Base-by-base conservation (phyloP, 2,329 filamentous ascomycete species). In the Penicillium sclerotigenum region DNA sequence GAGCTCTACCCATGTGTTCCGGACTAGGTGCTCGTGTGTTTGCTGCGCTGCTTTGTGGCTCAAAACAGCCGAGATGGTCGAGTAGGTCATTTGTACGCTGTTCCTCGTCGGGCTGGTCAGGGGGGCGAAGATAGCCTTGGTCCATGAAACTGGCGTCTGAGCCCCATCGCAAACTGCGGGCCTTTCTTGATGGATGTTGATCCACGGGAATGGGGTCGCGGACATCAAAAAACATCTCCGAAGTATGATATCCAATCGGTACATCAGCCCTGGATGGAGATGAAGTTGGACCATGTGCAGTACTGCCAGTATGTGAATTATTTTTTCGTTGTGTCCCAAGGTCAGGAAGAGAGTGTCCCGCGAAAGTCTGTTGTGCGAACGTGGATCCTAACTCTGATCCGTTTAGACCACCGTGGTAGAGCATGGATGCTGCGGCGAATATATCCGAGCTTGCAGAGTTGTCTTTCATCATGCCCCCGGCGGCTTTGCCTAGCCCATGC, bases 81-180 rank as follows among this genome's bases (percentile, higher is more conserved):
- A 87, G 71, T 41, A 85, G 78, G 33, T 80, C 77, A 57, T 81
- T 78, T 36, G 83, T 80, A 31, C 86, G 71, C 13, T 81, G 79
- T 56, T 87, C 84, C 31, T 78, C 77, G 3, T 83, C 83, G 36
- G 87, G 84, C 62, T 83, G 80, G 56, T 80, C 74, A 7, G 80
- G 77, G 10, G 78, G 77, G 0, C 85, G 81, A 7, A 83, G 74
- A 64, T 86, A 90, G n/a, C 79, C 80, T 63, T 83, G 82, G 6
- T 79, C 69, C 58, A 76, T 80, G 68, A 90, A 90, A 55, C 78
- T 83, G n/a, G 80, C 70, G 70, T 90, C 87, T 0, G 87, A 87
- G 10, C 87, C 87, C 82, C 85, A 90, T 59, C 83, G 82, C 42
- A 88, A 77, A 50, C 71, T 66, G 11, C 70, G 67, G 20, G 64